Base-by-base conservation (phyloP, 352 stramenopile genomes). In the Peronospora farinosa region DNA sequence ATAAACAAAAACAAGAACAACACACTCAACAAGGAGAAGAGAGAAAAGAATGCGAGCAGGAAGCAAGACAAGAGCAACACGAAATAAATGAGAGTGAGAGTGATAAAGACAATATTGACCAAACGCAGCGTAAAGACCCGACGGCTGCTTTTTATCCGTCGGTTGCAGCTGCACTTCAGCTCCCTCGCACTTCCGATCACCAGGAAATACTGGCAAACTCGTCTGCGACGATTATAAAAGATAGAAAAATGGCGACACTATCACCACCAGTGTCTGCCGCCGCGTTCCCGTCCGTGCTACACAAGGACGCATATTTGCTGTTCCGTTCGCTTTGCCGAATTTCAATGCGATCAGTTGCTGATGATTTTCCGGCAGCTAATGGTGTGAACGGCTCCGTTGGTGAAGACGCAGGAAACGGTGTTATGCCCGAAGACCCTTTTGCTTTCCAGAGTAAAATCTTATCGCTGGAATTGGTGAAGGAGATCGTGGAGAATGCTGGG, bases 271-370 rank as follows among this genome's bases (percentile, higher is more conserved):
- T 78, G 37, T 83, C 76, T 47, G 60, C 69, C 12, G 68, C 78
- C 19, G 69, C 76, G 11, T 98, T 99, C 65, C 78, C 91, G 4
- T 98, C 95, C 0, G 78, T 98, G 54, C 93, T 97, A 38, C 96
- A 99, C 73, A 98, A 97, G 49, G 97, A 99, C 68, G 88, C 91
- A 8, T 99, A 98, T 53, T 70, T 99, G 50, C 69, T 99, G 11
- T 98, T 99, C 58, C 86, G 97, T 3, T 97, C 96, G 7, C 77
- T 99, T 7, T 99, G 97, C 64, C 77, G 81, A 16, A 90, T 92
- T 32, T 90, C 81, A 3, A 90, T 90, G 77, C 65, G 98, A 78
- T 88, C 86, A 80, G 51, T 97, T 39, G 74, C 95, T 61, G 67
- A 98, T 95, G 84, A 96, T 86, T 77, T 69, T 5, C 52, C 61